Conservation (phyloP, 768 basidiomycete genomes). For the Candolleomyces efflorescens region DNA sequence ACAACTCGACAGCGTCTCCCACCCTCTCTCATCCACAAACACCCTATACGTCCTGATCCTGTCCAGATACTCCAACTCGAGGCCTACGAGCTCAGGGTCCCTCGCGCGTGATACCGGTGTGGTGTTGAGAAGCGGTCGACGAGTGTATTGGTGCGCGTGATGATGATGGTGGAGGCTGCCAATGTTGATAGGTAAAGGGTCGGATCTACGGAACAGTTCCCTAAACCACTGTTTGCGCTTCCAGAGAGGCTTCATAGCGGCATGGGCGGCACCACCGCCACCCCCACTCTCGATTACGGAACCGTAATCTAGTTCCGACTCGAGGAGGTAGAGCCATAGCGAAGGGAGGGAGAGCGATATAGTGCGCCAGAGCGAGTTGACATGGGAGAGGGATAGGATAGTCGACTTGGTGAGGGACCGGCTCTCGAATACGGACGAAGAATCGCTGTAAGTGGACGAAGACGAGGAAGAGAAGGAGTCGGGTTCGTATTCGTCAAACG, state of each 20-base stretch:
- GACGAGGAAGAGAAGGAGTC: background rate
- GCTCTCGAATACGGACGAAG: background rate
- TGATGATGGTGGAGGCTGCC: background rate
- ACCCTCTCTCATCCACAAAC: background rate
- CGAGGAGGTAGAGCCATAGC: background rate
- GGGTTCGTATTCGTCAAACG: background rate
- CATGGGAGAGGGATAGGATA: background rate
- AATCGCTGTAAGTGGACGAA: background rate
- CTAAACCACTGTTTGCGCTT: background rate
- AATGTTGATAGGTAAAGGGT: background rate
- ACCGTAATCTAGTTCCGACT: background rate
- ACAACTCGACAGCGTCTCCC: background rate
- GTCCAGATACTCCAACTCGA: background rate
- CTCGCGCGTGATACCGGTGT: background rate
- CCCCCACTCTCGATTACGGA: too few relatives aligned
- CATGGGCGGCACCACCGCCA: background rate
- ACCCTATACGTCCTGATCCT: background rate
- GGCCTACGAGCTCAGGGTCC: background rate
- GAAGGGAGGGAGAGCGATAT: background rate
- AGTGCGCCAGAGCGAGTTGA: background rate
- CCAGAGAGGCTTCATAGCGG: background rate
- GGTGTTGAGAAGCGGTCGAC: too few relatives aligned
- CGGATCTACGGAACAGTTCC: background rate
- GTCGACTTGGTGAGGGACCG: background rate
- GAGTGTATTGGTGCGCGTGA: too few relatives aligned